Conservation (phyloP, 768 basidiomycete species). For the Gautieria morchelliformis region DNA sequence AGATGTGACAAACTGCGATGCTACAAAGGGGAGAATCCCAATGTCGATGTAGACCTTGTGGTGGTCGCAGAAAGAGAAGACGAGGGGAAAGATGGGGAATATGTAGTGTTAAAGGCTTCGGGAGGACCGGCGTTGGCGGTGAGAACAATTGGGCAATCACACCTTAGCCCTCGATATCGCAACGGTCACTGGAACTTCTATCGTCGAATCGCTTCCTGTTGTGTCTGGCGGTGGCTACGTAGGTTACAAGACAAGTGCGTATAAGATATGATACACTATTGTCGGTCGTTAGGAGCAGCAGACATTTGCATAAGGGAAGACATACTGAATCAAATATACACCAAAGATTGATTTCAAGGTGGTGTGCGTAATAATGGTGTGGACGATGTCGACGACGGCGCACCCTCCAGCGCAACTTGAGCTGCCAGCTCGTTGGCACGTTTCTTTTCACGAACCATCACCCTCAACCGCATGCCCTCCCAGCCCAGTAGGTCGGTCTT, state of each 20-base stretch:
- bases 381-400: background rate
- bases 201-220: background rate
- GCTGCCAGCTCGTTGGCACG: background rate
- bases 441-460: conserved; percentile 25
- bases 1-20: too few species aligned
- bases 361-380: background rate
- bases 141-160: too few species aligned
- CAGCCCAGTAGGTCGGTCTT: conserved; percentile 28
- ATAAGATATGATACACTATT: background rate
- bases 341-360: background rate
- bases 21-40: too few species aligned
- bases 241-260: too few species aligned
- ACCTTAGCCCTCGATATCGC: too few species aligned
- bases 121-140: too few species aligned
- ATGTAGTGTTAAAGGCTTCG: too few species aligned
- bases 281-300: background rate
- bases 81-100: too few species aligned
- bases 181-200: too few species aligned
- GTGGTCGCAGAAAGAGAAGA: too few species aligned
- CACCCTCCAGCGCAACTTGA: background rate
- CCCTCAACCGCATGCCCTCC: conserved; percentile 38
- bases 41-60: too few species aligned
- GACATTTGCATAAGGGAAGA: background rate
- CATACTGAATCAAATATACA: background rate
- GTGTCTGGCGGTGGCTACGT: background rate